phyloP scores from a whole-genome alignment of 176 grass and related monocot species.

The Aegilops umbellulata region DNA sequence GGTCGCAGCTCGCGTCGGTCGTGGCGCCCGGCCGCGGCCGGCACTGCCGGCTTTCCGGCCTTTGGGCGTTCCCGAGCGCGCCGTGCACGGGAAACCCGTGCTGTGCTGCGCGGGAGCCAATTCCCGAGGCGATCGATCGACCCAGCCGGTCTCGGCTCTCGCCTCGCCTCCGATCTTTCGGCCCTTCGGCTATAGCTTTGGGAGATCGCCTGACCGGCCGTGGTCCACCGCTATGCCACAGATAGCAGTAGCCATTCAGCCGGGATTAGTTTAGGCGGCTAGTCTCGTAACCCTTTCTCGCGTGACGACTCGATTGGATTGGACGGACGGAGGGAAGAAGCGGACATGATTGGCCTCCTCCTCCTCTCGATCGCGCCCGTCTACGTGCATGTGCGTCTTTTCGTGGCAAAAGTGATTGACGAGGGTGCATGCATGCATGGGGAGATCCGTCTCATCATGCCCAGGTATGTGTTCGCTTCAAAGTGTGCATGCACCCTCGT shows the following conservation, averaged over 20 bases:
- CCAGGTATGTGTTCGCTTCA: background rate
- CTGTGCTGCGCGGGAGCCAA: slow-evolving; percentile 80
- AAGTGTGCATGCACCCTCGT: slow-evolving; percentile 5
- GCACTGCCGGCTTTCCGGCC: slow-evolving; percentile 45
- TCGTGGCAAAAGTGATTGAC: slow-evolving; percentile 43
- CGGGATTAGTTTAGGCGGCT: slow-evolving; percentile 8
- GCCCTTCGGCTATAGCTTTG: slow-evolving; percentile 44
- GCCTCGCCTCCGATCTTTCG: slow-evolving; percentile 23
- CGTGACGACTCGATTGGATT: slow-evolving; percentile 27
- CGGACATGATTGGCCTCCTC: slow-evolving; percentile 17
- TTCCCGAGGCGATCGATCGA: slow-evolving; percentile 53
- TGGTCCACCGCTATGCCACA: slow-evolving; percentile 25
- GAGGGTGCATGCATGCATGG: slow-evolving; percentile 41
- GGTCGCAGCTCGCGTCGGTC: slow-evolving; percentile 39
- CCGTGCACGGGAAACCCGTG: slow-evolving; percentile 80
- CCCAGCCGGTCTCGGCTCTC: background rate
- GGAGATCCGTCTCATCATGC: slow-evolving; percentile 37
- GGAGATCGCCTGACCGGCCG: background rate
- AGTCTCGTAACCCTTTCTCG: slow-evolving; percentile 26
- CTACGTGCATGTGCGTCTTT: slow-evolving; percentile 40
- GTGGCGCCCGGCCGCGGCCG: slow-evolving; percentile 33
- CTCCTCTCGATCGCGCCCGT: slow-evolving; percentile 3
- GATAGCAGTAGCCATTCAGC: background rate
- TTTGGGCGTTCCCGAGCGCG: slow-evolving; percentile 67
- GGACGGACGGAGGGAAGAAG: background rate